Conservation (phyloP, 345 rosid species). For the Orychophragmus violaceus region DNA sequence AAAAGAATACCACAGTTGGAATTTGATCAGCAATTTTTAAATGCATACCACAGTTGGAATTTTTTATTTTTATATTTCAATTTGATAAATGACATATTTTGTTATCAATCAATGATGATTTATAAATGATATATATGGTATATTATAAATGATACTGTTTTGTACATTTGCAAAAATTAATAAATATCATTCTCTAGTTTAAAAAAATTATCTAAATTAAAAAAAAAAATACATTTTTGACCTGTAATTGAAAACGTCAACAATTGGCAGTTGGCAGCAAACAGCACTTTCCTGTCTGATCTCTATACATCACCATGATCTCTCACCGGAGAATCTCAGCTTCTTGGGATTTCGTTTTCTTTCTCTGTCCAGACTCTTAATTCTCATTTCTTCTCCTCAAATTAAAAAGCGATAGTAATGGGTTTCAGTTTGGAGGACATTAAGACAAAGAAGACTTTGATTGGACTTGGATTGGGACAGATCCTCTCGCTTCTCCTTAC, state of each 20-base stretch:
- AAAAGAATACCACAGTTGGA: too few species aligned
- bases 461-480: constrained; percentile 75
- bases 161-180: too few species aligned
- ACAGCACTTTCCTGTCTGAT: neutral
- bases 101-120: neutral
- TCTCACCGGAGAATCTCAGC: neutral
- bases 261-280: neutral
- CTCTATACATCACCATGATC: neutral
- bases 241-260: neutral
- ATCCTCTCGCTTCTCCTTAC: constrained; percentile 61
- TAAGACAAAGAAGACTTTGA: constrained; percentile 46
- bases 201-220: neutral
- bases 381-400: neutral
- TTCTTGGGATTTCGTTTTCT: neutral
- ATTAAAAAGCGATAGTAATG: constrained; percentile 27
- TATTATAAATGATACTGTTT: too few species aligned
- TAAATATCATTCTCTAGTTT: neutral
- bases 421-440: constrained; percentile 34
- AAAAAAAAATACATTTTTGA: neutral
- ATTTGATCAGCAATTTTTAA: neutral
- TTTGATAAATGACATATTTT: neutral
- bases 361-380: neutral
- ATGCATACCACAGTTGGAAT: neutral
- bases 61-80: neutral
- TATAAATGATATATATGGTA: too few species aligned